phyloP scores from a whole-genome alignment of 441 rosid species.

The Jatropha multifida region DNA sequence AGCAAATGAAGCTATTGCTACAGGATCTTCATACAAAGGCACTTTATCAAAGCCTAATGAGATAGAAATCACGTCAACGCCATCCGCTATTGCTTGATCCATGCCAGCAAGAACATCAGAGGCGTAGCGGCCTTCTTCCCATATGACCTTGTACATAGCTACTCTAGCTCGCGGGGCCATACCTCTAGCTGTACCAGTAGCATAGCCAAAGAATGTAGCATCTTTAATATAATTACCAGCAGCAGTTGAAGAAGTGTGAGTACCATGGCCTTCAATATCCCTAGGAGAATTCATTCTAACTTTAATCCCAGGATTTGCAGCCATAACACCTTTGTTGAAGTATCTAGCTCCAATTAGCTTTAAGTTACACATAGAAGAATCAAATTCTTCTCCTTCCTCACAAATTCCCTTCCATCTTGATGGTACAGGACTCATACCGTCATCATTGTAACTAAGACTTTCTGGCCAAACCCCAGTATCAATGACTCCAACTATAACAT shows the following conservation, averaged over 20 bases:
- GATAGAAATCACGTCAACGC: constrained; percentile 55
- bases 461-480: constrained; percentile 58
- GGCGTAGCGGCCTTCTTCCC: constrained; percentile 38
- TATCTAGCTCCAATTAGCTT: constrained; percentile 54
- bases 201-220: constrained; percentile 44
- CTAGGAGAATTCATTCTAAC: constrained; percentile 44
- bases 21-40: constrained; percentile 45
- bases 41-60: constrained; percentile 45
- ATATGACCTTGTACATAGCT: constrained; percentile 54
- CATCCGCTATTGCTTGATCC: constrained; percentile 50
- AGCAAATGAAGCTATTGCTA: constrained; percentile 55
- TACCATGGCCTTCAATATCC: constrained; percentile 42
- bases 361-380: constrained; percentile 40
- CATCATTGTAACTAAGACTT: constrained; percentile 42
- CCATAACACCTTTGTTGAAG: constrained; percentile 43
- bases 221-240: constrained; percentile 42
- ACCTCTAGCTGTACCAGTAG: constrained; percentile 50
- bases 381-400: constrained; percentile 41
- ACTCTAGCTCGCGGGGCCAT: constrained; percentile 40
- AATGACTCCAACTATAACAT: constrained; percentile 41
- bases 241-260: constrained; percentile 46
- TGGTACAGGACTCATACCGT: constrained; percentile 38
- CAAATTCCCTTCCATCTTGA: constrained; percentile 51
- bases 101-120: constrained; percentile 57
- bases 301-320: constrained; percentile 35